Evolutionary conservation across 257 asterid species (phyloP).

Genomic region (Datura wrightii): DNA sequence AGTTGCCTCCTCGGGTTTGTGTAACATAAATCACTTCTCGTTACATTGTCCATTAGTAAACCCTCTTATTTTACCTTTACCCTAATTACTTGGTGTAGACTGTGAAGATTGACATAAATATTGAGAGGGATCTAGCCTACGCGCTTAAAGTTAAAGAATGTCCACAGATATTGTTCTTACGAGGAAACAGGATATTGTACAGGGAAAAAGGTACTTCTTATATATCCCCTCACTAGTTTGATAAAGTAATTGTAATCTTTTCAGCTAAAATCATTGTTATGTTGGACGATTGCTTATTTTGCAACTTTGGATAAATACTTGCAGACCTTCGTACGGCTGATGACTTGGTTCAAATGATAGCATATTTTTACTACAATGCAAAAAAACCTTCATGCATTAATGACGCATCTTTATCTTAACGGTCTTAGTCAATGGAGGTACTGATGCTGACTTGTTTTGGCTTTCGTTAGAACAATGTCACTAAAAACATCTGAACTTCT

Average conservation of each 20-base stretch:
- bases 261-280: neutral
- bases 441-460: neutral
- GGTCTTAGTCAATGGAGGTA: conserved; percentile 44
- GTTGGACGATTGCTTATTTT: neutral
- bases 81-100: conserved; percentile 54
- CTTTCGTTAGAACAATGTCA: conserved; percentile 14
- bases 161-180: conserved; percentile 84
- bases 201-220: conserved; percentile 72
- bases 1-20: conserved; percentile 96
- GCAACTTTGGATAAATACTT: conserved; percentile 26
- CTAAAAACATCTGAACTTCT: neutral
- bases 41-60: neutral
- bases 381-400: conserved; percentile 71
- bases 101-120: conserved; percentile 84
- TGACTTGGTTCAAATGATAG: conserved; percentile 91
- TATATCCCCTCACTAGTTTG: neutral
- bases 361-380: conserved; percentile 84
- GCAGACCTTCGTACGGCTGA: conserved; percentile 74
- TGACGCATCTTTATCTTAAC: conserved; percentile 45
- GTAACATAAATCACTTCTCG: conserved; percentile 29
- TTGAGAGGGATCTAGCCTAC: conserved; percentile 90
- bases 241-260: conserved; percentile 17
- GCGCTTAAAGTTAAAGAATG: conserved; percentile 90
- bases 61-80: neutral
- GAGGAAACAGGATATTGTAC: conserved; percentile 77